Percentiles rank a stretch among this genome's conserved stretches.
These are phyloP conservation scores for Neurospora tetrasperma DNA, from an alignment of 495 filamentous ascomycete genomes.

Conservation along the genomic window DNA sequence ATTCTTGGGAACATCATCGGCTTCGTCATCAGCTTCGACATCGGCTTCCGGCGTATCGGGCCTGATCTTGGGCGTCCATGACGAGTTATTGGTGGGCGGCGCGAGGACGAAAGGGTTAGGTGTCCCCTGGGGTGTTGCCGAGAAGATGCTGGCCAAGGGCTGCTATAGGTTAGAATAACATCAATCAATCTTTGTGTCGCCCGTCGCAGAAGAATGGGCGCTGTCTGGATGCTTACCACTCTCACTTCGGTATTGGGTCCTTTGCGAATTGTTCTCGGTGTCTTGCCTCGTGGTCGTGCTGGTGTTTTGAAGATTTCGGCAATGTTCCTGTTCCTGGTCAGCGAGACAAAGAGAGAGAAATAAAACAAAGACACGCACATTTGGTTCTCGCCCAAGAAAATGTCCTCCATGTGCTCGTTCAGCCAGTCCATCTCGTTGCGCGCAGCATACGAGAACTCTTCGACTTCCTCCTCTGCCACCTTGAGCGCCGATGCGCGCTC, in stretches of 20 bases:
- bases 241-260: constrained; percentile 51
- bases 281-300: constrained; percentile 87
- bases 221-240: constrained; percentile 43
- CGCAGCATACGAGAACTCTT: constrained; percentile 81
- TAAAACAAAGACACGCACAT: constrained; percentile 44
- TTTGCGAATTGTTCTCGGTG: constrained; percentile 74
- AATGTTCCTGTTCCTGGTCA: constrained; percentile 51
- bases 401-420: constrained; percentile 93
- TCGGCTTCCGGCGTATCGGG: not conserved
- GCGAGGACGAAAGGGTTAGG: constrained; percentile 36
- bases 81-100: constrained; percentile 14
- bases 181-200: not conserved
- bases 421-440: constrained; percentile 91
- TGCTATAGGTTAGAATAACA: constrained; percentile 26
- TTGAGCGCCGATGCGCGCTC: constrained; percentile 38
- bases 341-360: not conserved
- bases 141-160: constrained; percentile 79
- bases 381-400: constrained; percentile 69
- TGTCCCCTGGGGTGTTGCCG: constrained; percentile 34
- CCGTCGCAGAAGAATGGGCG: not conserved
- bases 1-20: not conserved
- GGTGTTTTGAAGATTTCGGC: constrained; percentile 94
- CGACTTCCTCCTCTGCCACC: constrained; percentile 55
- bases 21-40: not conserved
- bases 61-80: constrained; percentile 26